These are phyloP conservation scores for Hemerocallis citrina DNA, from an alignment of 106 monocot species.

Conservation along the genomic window DNA sequence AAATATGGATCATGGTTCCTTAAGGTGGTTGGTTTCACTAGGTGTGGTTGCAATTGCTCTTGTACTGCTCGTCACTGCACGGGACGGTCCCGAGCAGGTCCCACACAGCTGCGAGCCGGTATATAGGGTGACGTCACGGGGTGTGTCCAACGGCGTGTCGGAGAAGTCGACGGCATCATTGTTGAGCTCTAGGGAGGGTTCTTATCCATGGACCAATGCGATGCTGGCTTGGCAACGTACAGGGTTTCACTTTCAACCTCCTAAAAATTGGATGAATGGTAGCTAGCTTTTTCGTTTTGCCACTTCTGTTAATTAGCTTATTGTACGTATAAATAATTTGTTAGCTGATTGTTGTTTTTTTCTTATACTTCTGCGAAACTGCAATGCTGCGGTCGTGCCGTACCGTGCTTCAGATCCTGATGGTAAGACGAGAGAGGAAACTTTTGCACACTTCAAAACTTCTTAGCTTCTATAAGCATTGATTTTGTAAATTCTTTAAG, in stretches of 20 bases:
- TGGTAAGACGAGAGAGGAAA: constrained; percentile 5
- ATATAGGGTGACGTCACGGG: neutral
- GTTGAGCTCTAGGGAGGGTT: neutral
- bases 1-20: no score
- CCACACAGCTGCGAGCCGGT: no score
- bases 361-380: neutral
- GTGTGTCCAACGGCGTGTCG: constrained; percentile 11
- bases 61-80: no score
- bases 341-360: neutral
- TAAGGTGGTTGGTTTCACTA: no score
- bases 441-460: neutral
- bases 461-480: no score
- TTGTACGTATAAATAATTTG: neutral
- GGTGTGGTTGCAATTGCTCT: no score
- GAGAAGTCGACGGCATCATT: constrained; percentile 4
- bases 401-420: constrained; percentile 26
- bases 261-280: constrained; percentile 72
- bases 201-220: constrained; percentile 44
- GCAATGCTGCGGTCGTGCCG: no score
- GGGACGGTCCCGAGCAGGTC: no score
- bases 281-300: no score
- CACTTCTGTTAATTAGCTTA: neutral
- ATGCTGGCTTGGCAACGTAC: constrained; percentile 66
- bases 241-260: constrained; percentile 54
- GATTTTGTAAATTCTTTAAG: no score